phyloP scores from a whole-genome alignment of 805 yeast species.

The Yamadazyma sp. region DNA sequence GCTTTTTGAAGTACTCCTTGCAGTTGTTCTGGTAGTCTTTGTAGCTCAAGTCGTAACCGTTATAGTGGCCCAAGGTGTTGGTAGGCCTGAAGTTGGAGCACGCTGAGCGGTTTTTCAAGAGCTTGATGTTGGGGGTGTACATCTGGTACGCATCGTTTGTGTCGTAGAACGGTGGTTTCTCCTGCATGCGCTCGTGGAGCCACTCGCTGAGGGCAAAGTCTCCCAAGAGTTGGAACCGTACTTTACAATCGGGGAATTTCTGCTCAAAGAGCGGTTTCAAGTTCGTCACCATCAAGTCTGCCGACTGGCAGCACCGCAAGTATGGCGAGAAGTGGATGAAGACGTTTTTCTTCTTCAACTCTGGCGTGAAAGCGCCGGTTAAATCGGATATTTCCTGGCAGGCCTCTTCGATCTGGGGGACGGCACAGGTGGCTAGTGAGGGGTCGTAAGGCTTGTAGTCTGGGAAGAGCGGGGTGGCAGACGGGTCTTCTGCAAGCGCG shows the following conservation, averaged over 20 bases:
- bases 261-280: conserved; percentile 24
- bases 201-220: conserved; percentile 48
- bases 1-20: conserved; percentile 39
- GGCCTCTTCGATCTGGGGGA: conserved; percentile 25
- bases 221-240: conserved; percentile 39
- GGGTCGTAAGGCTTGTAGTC: conserved; percentile 39
- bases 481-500: conserved; percentile 24
- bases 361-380: conserved; percentile 20
- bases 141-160: conserved; percentile 46
- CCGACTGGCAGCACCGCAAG: conserved; percentile 45
- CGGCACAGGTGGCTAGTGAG: conserved; percentile 30
- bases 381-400: conserved; percentile 28
- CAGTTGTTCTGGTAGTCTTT: conserved; percentile 40
- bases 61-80: conserved; percentile 41
- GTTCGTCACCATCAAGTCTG: conserved; percentile 36
- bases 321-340: conserved; percentile 44
- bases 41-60: conserved; percentile 41
- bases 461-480: conserved; percentile 25
- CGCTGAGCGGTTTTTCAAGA: conserved; percentile 30
- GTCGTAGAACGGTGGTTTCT: conserved; percentile 43
- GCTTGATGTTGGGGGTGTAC: conserved; percentile 44
- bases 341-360: conserved; percentile 28
- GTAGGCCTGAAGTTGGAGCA: conserved; percentile 45
- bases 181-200: conserved; percentile 44
- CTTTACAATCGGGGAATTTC: conserved; percentile 28